Base-by-base conservation (phyloP, 2,329 filamentous ascomycete genomes). In the Cordyceps javanica region DNA sequence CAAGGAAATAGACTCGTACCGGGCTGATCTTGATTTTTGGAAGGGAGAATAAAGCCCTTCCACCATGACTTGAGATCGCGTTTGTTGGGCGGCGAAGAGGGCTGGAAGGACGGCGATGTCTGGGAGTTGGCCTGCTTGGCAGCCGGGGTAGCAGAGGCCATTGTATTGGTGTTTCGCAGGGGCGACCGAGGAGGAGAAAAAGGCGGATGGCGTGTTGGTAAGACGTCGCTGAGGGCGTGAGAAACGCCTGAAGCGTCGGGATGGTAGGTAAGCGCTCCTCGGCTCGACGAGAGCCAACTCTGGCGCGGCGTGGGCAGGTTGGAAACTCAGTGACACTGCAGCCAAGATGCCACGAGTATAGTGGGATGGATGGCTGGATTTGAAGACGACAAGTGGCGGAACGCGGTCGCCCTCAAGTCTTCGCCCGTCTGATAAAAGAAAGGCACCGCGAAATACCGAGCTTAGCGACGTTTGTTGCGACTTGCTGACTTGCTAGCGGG, bases 51-150 rank as follows among this genome's bases (percentile, higher is more conserved):
- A 76, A 99, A 97, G 67, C 87, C 86, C 74, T 91, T 96, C 94
- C 94, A 97, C 94, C 94, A 99, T 60, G 90, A 95, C 65, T 91
- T 89, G 65, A 97, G 79, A 71, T 96, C 91, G 70, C 90, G 86
- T 76, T 89, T 95, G 63, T 86, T 90, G 30, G 90, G 90, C 57
- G 89, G 90, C 42, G 90, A 91, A 3, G 55, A 34, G 23, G 55
- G 55, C 25, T 57, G 55, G 38, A 51, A 46, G 8, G 56, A 23
- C 41, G 56, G 28, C 23, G 39, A 7, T 4, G 39, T 30, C 16
- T 53, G 56, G 28, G 55, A 38, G n/a, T 19, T 23, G 45, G 26
- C 14, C 36, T 57, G 55, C 45, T 56, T 56, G 32, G 48, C 8
- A 34, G 41, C n/a, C 4, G 56, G 56, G 9, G 56, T 58, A 39